Conservation (phyloP, 352 stramenopile genomes). For the Pythium sp. region DNA sequence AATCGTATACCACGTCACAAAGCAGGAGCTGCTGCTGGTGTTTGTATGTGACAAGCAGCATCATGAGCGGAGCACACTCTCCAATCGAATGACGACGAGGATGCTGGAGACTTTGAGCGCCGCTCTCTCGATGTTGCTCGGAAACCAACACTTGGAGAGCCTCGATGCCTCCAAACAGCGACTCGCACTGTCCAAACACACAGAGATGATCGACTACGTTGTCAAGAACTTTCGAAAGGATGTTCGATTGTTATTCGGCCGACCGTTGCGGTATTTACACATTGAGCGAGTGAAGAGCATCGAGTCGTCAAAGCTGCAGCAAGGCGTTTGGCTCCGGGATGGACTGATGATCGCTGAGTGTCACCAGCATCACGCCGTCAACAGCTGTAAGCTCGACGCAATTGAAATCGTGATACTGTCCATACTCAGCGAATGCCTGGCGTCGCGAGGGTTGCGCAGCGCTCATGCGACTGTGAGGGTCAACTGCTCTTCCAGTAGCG, state of each 20-base stretch:
- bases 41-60: constrained; percentile 25
- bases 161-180: constrained; percentile 37
- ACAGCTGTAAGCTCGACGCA: background rate
- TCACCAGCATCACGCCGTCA: background rate
- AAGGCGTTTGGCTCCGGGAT: constrained; percentile 3
- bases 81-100: constrained; percentile 9
- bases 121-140: constrained; percentile 24
- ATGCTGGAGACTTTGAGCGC: constrained; percentile 31
- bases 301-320: constrained; percentile 6
- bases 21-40: constrained; percentile 31
- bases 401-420: constrained; percentile 11
- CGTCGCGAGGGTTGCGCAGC: constrained; percentile 1
- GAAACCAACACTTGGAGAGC: constrained; percentile 17
- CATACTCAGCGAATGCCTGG: constrained; percentile 13
- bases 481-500: constrained; percentile 1
- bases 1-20: constrained; percentile 31
- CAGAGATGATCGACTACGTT: constrained; percentile 33
- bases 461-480: background rate
- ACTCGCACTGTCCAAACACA: constrained; percentile 27
- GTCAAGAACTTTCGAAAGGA: constrained; percentile 22
- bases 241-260: constrained; percentile 26
- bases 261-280: constrained; percentile 15
- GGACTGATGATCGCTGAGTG: constrained; percentile 7
- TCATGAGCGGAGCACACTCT: background rate
- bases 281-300: background rate